A percentile compares a stretch with the other conserved stretches of the same genome.
Conservation (phyloP, 2,329 filamentous ascomycete species). For the Cladosporium sp. region DNA sequence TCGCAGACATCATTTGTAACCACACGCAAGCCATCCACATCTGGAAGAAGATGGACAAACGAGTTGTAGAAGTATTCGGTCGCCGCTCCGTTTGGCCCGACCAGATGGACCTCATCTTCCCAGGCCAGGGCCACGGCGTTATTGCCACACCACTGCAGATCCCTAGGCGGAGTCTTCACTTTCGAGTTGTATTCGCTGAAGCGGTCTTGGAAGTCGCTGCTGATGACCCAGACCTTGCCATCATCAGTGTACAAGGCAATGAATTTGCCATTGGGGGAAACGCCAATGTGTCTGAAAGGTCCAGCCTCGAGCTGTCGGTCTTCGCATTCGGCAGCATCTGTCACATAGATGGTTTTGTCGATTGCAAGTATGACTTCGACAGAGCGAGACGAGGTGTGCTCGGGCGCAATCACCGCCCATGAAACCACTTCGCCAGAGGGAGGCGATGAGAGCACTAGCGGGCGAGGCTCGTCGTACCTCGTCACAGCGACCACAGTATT, state of each 20-base stretch:
- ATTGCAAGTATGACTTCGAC: constrained; percentile 90
- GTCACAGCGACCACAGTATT: constrained; percentile 84
- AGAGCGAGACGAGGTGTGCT: constrained; percentile 82
- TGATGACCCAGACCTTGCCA: constrained; percentile 86
- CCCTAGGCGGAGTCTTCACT: constrained; percentile 77
- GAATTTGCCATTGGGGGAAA: constrained; percentile 86
- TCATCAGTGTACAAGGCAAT: constrained; percentile 82
- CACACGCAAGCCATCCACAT: constrained; percentile 83
- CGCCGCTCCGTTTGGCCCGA: constrained; percentile 76
- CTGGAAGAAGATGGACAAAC: constrained; percentile 81
- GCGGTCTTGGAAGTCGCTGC: constrained; percentile 89
- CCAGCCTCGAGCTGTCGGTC: constrained; percentile 88
- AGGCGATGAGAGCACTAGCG: constrained; percentile 71
- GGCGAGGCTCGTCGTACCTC: constrained; percentile 84
- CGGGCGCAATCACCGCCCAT: constrained; percentile 85
- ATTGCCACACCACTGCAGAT: constrained; percentile 93
- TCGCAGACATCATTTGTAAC: constrained; percentile 94
- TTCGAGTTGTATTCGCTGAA: constrained; percentile 88
- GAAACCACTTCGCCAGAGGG: constrained; percentile 77
- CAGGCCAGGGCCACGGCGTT: constrained; percentile 90
- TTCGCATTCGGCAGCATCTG: constrained; percentile 85
- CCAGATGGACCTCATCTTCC: constrained; percentile 95
- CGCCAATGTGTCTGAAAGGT: constrained; percentile 83
- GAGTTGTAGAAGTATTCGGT: constrained; percentile 78
- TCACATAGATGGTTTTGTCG: constrained; percentile 74